Conservation (phyloP, 2,329 filamentous ascomycete genomes). For the Emmonsiellopsis sp. region DNA sequence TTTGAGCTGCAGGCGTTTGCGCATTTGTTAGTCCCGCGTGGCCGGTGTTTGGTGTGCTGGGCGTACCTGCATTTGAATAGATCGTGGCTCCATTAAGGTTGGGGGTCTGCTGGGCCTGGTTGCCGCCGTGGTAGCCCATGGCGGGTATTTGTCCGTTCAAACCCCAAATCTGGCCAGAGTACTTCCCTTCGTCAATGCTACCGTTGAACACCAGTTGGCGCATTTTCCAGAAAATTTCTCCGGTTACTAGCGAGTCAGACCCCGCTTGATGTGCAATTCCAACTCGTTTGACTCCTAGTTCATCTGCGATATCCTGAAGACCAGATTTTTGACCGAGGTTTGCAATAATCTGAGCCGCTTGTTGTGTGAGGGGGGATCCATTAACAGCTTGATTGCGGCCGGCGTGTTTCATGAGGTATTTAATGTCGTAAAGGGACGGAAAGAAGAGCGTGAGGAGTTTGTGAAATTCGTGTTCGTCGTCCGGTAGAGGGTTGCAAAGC, state of each 20-base stretch:
- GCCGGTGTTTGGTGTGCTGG: slow-evolving; percentile 60
- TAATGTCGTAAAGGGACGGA: slow-evolving; percentile 88
- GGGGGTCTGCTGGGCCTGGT: slow-evolving; percentile 39
- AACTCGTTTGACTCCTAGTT: slow-evolving; percentile 79
- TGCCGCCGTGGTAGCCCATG: slow-evolving; percentile 31
- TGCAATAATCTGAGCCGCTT: slow-evolving; percentile 63
- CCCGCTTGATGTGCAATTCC: slow-evolving; percentile 87
- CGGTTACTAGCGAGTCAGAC: slow-evolving; percentile 86
- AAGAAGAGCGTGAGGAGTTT: slow-evolving; percentile 86
- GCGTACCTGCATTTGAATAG: slow-evolving; percentile 40
- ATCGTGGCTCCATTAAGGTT: slow-evolving; percentile 47
- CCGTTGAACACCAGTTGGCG: slow-evolving; percentile 79
- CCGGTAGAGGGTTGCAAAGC: slow-evolving; percentile 70
- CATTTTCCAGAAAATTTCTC: slow-evolving; percentile 91
- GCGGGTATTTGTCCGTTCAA: slow-evolving; percentile 62
- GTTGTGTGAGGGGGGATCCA: slow-evolving; percentile 52
- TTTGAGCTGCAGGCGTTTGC: slow-evolving; percentile 37
- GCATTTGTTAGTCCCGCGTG: slow-evolving; percentile 38
- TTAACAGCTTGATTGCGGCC: slow-evolving; percentile 59
- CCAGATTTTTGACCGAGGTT: slow-evolving; percentile 86
- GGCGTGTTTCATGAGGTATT: slow-evolving; percentile 90
- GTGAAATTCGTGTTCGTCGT: slow-evolving; percentile 84
- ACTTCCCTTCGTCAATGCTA: slow-evolving; percentile 65
- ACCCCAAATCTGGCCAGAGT: slow-evolving; percentile 87
- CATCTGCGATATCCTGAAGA: slow-evolving; percentile 86